Conservation (phyloP, 2,329 filamentous ascomycete species). For the Botrytis squamosa region DNA sequence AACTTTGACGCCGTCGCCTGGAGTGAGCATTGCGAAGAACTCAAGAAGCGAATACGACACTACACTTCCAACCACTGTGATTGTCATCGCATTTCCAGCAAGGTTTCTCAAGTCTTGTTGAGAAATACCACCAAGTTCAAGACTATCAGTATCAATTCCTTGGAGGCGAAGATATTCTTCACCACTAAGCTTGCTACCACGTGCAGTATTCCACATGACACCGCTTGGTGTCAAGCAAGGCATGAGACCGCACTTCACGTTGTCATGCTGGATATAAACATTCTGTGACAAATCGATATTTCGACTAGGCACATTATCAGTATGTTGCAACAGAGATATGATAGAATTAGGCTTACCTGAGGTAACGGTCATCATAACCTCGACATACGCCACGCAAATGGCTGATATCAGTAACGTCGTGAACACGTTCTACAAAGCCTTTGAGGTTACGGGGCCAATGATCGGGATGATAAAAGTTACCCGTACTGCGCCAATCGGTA, state of each 20-base stretch:
- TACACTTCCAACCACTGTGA: constrained; percentile 65
- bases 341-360: constrained; percentile 46
- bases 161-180: constrained; percentile 64
- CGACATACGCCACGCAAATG: constrained; percentile 50
- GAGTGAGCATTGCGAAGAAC: constrained; percentile 14
- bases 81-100: constrained; percentile 78
- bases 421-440: constrained; percentile 56
- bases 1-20: constrained; percentile 20
- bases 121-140: constrained; percentile 64
- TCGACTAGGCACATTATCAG: constrained; percentile 42
- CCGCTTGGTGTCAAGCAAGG: constrained; percentile 69
- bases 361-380: constrained; percentile 57
- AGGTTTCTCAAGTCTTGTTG: constrained; percentile 64
- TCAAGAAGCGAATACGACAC: constrained; percentile 52
- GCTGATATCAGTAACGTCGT: constrained; percentile 65
- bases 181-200: constrained; percentile 60
- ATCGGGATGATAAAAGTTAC: constrained; percentile 49
- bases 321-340: constrained; percentile 10
- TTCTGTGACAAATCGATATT: constrained; percentile 71
- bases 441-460: constrained; percentile 49
- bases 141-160: constrained; percentile 62
- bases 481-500: constrained; percentile 56
- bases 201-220: constrained; percentile 58
- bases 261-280: constrained; percentile 57
- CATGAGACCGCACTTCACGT: constrained; percentile 53